A percentile compares a stretch with the other conserved stretches of the same genome.
Evolutionary conservation across 192 early-diverging fungal species (phyloP).

Genomic region (Umbelopsis ramanniana): DNA sequence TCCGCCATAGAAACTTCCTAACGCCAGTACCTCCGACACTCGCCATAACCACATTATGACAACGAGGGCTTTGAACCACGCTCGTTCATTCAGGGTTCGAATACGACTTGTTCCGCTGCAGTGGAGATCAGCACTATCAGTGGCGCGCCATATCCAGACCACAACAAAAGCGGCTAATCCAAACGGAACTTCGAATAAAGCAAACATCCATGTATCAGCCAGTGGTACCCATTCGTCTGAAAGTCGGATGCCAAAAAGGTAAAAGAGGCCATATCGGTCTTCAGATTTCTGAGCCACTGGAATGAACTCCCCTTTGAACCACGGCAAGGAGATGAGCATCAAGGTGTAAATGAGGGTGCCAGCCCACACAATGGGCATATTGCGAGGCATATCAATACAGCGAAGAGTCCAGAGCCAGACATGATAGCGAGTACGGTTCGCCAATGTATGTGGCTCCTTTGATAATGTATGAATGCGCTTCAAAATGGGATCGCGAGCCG

Average conservation of each 20-base stretch:
- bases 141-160: slow-evolving; percentile 29
- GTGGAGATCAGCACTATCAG: slow-evolving; percentile 17
- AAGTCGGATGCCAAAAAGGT: slow-evolving; percentile 54
- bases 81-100: slow-evolving; percentile 8
- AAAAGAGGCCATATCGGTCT: slow-evolving; percentile 54
- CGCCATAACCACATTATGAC: slow-evolving; percentile 40
- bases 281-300: slow-evolving; percentile 41
- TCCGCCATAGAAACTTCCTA: slow-evolving; percentile 39
- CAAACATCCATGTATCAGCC: slow-evolving; percentile 58
- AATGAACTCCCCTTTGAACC: slow-evolving; percentile 75
- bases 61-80: slow-evolving; percentile 29
- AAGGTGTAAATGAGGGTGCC: slow-evolving; percentile 40
- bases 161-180: slow-evolving; percentile 31
- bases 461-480: slow-evolving; percentile 38
- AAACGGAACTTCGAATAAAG: slow-evolving; percentile 16
- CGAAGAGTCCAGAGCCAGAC: slow-evolving; percentile 63
- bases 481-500: background rate
- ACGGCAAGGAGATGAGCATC: slow-evolving; percentile 58
- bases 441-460: slow-evolving; percentile 50
- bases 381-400: slow-evolving; percentile 27
- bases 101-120: slow-evolving; percentile 8
- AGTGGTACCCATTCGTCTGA: slow-evolving; percentile 51
- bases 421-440: slow-evolving; percentile 32
- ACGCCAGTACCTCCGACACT: slow-evolving; percentile 30
- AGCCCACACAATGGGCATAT: slow-evolving; percentile 37